These are phyloP conservation scores for Mytilinidion resinicola DNA, from an alignment of 495 filamentous ascomycete species.

Conservation along the genomic window DNA sequence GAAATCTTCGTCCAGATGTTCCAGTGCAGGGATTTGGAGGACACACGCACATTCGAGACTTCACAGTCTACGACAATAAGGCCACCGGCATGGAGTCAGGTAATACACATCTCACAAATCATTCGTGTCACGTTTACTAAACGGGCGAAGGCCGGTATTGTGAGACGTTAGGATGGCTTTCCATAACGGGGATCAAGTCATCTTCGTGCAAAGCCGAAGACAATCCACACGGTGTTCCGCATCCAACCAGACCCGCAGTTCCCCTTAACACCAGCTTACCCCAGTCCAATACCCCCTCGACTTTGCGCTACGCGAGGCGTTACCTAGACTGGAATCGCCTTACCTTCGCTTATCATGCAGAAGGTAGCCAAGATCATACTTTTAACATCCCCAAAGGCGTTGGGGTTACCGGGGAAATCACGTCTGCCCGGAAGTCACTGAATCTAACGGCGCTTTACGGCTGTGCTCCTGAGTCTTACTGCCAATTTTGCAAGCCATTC, in stretches of 20 bases:
- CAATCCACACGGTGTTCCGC: constrained; percentile 40
- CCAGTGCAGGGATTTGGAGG: constrained; percentile 42
- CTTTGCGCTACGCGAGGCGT: constrained; percentile 23
- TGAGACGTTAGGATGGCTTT: constrained; percentile 43
- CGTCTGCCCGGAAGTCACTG: constrained; percentile 24
- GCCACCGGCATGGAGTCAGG: constrained; percentile 37
- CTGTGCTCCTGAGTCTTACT: constrained; percentile 40
- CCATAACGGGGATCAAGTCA: constrained; percentile 38
- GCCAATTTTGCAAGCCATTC: constrained; percentile 36
- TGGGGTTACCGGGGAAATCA: constrained; percentile 28
- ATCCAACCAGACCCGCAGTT: constrained; percentile 42
- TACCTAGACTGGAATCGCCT: constrained; percentile 40
- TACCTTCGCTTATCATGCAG: constrained; percentile 38
- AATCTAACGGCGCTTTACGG: constrained; percentile 37
- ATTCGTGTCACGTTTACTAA: not conserved
- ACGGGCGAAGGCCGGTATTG: constrained; percentile 34
- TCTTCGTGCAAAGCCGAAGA: constrained; percentile 27
- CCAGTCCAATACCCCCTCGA: constrained; percentile 19
- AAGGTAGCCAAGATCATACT: constrained; percentile 31
- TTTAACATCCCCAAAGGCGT: constrained; percentile 30
- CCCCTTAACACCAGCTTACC: constrained; percentile 21
- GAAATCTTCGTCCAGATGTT: constrained; percentile 30
- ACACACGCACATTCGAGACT: constrained; percentile 39
- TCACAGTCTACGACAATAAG: constrained; percentile 35
- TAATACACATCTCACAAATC: not conserved